These are phyloP conservation scores for Penicillium sp. DNA, from an alignment of 2,329 filamentous ascomycete genomes.

Conservation along the genomic window DNA sequence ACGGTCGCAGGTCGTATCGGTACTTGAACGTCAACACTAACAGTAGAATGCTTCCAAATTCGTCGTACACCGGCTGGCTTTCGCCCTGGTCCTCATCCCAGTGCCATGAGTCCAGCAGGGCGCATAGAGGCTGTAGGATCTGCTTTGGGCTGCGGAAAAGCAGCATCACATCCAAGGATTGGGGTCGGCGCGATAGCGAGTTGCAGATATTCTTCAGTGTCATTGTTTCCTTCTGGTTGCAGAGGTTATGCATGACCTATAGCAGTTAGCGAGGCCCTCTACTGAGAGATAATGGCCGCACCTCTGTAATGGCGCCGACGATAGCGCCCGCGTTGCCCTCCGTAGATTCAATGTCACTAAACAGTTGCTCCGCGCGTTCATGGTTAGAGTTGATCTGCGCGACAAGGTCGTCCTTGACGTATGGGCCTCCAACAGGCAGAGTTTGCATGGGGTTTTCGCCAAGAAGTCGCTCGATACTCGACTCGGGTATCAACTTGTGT, in stretches of 20 bases:
- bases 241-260: conserved; percentile 60
- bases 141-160: conserved; percentile 63
- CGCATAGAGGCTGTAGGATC: conserved; percentile 63
- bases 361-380: conserved; percentile 74
- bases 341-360: conserved; percentile 84
- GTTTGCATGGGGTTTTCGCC: conserved; percentile 84
- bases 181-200: conserved; percentile 59
- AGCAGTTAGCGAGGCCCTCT: conserved; percentile 14
- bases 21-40: conserved; percentile 62
- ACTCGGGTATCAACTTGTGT: conserved; percentile 79
- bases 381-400: conserved; percentile 77
- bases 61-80: conserved; percentile 68
- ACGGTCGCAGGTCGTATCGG: conserved; percentile 58
- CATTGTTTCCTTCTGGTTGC: conserved; percentile 65
- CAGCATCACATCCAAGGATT: conserved; percentile 62
- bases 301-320: conserved; percentile 75
- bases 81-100: conserved; percentile 69
- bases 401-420: conserved; percentile 77
- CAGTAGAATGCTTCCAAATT: conserved; percentile 66
- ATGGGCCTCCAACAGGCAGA: conserved; percentile 66
- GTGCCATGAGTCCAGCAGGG: conserved; percentile 65
- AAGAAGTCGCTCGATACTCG: conserved; percentile 77
- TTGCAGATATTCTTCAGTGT: conserved; percentile 66
- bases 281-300: conserved; percentile 39
- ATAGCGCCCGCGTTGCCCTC: conserved; percentile 91